Evolutionary conservation across 441 rosid genomes (phyloP).

Genomic region (Pelargonium hybrid): DNA sequence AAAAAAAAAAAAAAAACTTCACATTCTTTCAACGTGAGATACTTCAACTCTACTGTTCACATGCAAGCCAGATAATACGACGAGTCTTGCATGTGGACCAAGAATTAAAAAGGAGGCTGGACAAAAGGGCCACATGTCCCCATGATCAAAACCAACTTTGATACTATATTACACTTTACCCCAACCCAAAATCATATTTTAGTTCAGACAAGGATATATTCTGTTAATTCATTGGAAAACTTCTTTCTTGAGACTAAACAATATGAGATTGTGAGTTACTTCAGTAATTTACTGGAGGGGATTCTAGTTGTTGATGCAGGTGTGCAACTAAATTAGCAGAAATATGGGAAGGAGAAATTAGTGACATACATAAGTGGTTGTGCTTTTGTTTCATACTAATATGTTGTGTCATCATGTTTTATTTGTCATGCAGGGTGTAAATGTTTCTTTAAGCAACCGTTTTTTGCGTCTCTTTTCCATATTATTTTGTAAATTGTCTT

Average conservation of each 20-base stretch:
- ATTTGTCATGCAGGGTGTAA: not conserved
- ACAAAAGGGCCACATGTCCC: too few relatives aligned
- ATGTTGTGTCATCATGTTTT: not conserved
- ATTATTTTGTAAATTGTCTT: too few relatives aligned
- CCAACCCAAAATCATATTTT: not conserved
- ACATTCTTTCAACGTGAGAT: too few relatives aligned
- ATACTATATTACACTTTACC: too few relatives aligned
- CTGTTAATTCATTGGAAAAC: not conserved
- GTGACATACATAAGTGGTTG: not conserved
- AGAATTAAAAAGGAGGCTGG: too few relatives aligned
- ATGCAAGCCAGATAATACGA: too few relatives aligned
- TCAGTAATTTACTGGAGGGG: not conserved
- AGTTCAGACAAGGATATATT: not conserved
- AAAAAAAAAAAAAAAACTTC: too few relatives aligned
- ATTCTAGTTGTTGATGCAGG: conserved; percentile 12
- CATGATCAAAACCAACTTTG: too few relatives aligned
- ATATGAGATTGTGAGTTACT: not conserved
- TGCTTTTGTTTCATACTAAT: not conserved
- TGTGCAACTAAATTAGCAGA: not conserved
- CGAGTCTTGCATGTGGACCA: too few relatives aligned
- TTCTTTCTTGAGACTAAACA: not conserved
- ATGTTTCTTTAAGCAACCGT: not conserved
- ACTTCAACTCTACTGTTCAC: too few relatives aligned
- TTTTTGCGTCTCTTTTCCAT: too few relatives aligned
- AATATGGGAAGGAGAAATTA: conserved; percentile 4